Percentiles rank a stretch among this genome's conserved stretches.
phyloP scores from a whole-genome alignment of 345 rosid species.

The Boechera divaricarpa region DNA sequence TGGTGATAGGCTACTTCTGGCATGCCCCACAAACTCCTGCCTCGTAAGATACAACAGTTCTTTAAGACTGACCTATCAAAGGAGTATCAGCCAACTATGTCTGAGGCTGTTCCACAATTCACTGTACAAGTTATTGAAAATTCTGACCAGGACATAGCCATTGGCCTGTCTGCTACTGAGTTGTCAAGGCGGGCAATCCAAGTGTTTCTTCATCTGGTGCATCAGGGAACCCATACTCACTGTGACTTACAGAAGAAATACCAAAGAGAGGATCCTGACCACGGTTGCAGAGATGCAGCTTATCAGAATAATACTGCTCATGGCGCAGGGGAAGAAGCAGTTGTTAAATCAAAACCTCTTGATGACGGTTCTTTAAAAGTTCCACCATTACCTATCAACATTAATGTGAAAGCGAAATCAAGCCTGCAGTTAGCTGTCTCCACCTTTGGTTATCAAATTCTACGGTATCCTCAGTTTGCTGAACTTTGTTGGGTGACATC shows the following conservation, averaged over 20 bases:
- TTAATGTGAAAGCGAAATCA: conserved; percentile 72
- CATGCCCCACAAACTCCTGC: conserved; percentile 63
- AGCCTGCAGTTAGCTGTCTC: conserved; percentile 71
- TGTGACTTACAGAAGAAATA: conserved; percentile 40
- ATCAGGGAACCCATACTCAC: conserved; percentile 61
- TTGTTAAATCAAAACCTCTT: conserved; percentile 40
- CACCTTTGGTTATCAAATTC: conserved; percentile 86
- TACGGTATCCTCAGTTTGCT: conserved; percentile 93
- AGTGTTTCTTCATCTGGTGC: conserved; percentile 67
- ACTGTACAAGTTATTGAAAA: conserved; percentile 58
- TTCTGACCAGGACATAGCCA: conserved; percentile 61
- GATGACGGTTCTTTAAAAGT: conserved; percentile 49
- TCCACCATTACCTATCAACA: conserved; percentile 51
- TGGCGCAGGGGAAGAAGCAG: conserved; percentile 43
- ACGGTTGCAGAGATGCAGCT: conserved; percentile 38
- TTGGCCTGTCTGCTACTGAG: conserved; percentile 66
- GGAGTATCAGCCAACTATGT: conserved; percentile 48
- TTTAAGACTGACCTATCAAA: conserved; percentile 64
- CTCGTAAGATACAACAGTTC: conserved; percentile 66
- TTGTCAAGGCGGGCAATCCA: conserved; percentile 69
- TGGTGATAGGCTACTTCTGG: conserved; percentile 87
- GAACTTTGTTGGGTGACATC: conserved; percentile 98
- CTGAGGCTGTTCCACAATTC: conserved; percentile 66
- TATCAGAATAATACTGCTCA: conserved; percentile 28
- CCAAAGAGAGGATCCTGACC: conserved; percentile 43